Evolutionary conservation across 1,284 basidiomycete genomes (phyloP).

Genomic region (Leccinum griseonigrum): DNA sequence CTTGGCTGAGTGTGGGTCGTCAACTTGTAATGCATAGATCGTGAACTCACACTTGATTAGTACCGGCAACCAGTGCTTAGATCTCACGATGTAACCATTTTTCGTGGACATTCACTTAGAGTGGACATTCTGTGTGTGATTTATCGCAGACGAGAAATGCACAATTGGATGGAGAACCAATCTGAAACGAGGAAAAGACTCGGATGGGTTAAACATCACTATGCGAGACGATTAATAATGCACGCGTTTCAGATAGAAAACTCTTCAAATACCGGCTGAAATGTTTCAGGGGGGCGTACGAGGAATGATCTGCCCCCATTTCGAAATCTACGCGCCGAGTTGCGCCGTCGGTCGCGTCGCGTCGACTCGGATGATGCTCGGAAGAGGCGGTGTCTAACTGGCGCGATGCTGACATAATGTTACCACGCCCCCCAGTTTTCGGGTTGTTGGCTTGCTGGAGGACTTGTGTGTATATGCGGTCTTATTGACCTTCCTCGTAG

Average conservation of each 20-base stretch:
- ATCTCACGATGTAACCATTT: too few relatives aligned
- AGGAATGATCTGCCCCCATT: background rate
- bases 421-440: conserved; percentile 36
- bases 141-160: background rate
- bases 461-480: conserved; percentile 15
- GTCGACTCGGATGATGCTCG: background rate
- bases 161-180: background rate
- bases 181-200: background rate
- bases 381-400: background rate
- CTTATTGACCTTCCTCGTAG: background rate
- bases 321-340: background rate
- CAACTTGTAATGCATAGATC: background rate
- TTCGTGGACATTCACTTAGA: too few relatives aligned
- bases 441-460: conserved; percentile 30
- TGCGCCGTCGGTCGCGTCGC: background rate
- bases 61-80: too few relatives aligned
- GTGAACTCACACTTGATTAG: too few relatives aligned
- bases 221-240: background rate
- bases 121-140: too few relatives aligned
- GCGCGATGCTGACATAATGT: conserved; percentile 33
- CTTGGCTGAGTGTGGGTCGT: background rate
- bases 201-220: background rate
- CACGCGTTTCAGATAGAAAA: background rate
- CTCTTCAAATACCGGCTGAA: background rate
- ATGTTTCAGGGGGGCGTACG: background rate